Evolutionary conservation across 1,139 yeast species (phyloP), one percentile per base, ranked within the genome.

Genomic region (Taphrina communis): DNA sequence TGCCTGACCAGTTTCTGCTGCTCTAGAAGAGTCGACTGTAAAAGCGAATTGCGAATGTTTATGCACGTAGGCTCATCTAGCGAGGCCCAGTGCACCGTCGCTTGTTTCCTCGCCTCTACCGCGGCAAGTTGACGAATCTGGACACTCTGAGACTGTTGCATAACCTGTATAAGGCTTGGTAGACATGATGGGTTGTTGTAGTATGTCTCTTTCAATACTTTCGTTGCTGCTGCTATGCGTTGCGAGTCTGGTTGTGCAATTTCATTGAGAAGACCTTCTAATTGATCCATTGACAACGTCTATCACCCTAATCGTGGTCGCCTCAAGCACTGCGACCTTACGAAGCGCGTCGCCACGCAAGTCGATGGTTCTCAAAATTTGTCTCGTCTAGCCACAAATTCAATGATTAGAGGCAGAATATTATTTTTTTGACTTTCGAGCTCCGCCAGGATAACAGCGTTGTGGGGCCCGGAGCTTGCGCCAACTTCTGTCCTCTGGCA

Each of bases 41-140:
- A 83, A 75, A 93, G 79, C 36, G 94, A 83, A 56, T 82, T 81
- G 77, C 90, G 88, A 77, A 94, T 87, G 70, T 83, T 82, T 57
- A 83, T 81, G 78, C 87, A 86, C 70, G 85, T 76, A 8, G 82
- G 74, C 36, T 79, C 84, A 21, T 71, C 70, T 21, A 75, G 69
- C 3, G 77, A 73, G 52, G 82, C 85, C 99, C 99, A 94, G 76
- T 86, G 87, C 73, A 84, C 82, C 67, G 84, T 76, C 65, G 91
- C 86, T 76, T 89, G 85, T 79, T 95, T 94, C 80, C 97, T 87
- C 57, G 93, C 93, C 80, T 94, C 99, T 71, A 94, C 97, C 72
- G 97, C 96, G 19, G 98, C 96, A 73, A 94, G 83, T 79, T 92
- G 97, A 55, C 84, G 81, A 74, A 70, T 63, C 48, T 71, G 68